phyloP scores from a whole-genome alignment of 2,329 filamentous ascomycete genomes.

The Graphium sp. region DNA sequence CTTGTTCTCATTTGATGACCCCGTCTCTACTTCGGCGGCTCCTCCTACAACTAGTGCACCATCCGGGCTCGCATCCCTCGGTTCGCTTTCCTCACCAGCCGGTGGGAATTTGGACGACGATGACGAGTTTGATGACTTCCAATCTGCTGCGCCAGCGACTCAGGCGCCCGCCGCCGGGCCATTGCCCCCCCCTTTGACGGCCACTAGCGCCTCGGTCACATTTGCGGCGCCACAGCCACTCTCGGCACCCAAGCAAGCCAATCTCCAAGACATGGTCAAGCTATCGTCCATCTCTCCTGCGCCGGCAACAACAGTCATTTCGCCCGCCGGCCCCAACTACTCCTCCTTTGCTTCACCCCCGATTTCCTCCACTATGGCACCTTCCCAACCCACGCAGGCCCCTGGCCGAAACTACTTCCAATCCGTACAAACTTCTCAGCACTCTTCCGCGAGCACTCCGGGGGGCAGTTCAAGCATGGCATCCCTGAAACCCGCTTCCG shows the following conservation, averaged over 20 bases:
- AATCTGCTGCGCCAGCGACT: slow-evolving; percentile 56
- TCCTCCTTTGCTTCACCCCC: slow-evolving; percentile 40
- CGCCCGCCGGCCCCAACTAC: slow-evolving; percentile 46
- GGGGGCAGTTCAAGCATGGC: slow-evolving; percentile 20
- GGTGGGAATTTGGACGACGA: slow-evolving; percentile 41
- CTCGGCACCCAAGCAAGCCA: slow-evolving; percentile 65
- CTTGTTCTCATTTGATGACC: slow-evolving; percentile 82
- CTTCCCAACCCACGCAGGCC: slow-evolving; percentile 39
- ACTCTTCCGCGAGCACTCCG: slow-evolving; percentile 15
- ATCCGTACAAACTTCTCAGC: slow-evolving; percentile 41
- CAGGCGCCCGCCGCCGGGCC: slow-evolving; percentile 27
- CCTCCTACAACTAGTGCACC: slow-evolving; percentile 22
- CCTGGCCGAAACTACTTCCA: slow-evolving; percentile 89
- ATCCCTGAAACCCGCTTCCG: slow-evolving; percentile 28
- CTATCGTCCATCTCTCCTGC: slow-evolving; percentile 71
- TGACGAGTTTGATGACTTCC: slow-evolving; percentile 96
- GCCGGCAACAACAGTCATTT: slow-evolving; percentile 34
- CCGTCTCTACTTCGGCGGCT: slow-evolving; percentile 28
- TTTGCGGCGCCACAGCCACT: slow-evolving; percentile 74
- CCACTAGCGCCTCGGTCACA: slow-evolving; percentile 41
- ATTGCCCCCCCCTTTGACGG: slow-evolving; percentile 29
- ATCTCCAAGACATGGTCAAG: slow-evolving; percentile 62
- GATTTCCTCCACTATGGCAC: slow-evolving; percentile 15
- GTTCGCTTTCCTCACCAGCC: slow-evolving; percentile 23
- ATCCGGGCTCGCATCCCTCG: slow-evolving; percentile 16